These are phyloP conservation scores for Fusarium burgessii DNA, from an alignment of 2,329 filamentous ascomycete species.

Conservation along the genomic window DNA sequence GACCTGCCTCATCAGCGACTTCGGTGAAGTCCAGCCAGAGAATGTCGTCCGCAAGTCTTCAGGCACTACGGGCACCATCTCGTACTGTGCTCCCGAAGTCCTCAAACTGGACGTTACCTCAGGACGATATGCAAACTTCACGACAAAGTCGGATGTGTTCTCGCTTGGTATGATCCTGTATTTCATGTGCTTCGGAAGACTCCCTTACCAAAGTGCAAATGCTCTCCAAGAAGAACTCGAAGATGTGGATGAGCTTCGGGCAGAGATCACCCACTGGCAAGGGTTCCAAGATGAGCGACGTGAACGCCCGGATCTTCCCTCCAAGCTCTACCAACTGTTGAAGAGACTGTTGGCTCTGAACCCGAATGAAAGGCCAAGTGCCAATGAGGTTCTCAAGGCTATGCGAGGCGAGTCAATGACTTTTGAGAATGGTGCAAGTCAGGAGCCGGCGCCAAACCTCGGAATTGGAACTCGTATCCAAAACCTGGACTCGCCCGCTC, in stretches of 20 bases:
- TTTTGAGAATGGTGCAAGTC: conserved; percentile 57
- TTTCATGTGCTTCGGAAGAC: conserved; percentile 92
- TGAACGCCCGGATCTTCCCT: conserved; percentile 83
- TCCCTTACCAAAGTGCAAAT: conserved; percentile 89
- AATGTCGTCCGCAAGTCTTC: conserved; percentile 87
- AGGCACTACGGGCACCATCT: conserved; percentile 94
- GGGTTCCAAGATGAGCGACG: conserved; percentile 85
- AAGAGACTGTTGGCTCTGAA: conserved; percentile 83
- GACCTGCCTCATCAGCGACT: conserved; percentile 92
- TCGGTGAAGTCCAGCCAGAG: conserved; percentile 93
- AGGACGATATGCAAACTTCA: conserved; percentile 90
- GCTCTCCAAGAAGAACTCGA: conserved; percentile 90
- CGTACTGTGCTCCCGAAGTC: conserved; percentile 97
- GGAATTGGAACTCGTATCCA: conserved; percentile 63
- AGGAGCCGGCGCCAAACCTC: conserved; percentile 54
- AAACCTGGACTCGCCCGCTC: conserved; percentile 66
- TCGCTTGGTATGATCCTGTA: conserved; percentile 98
- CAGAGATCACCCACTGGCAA: conserved; percentile 87
- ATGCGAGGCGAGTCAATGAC: conserved; percentile 75
- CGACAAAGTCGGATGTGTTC: conserved; percentile 97
- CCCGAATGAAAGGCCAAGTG: conserved; percentile 81
- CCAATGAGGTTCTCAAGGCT: conserved; percentile 83
- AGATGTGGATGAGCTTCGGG: conserved; percentile 85
- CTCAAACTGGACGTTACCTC: conserved; percentile 73
- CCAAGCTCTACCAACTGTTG: conserved; percentile 86